Evolutionary conservation across 2,329 filamentous ascomycete species (phyloP).

Genomic region (Sphaerulina populicola): DNA sequence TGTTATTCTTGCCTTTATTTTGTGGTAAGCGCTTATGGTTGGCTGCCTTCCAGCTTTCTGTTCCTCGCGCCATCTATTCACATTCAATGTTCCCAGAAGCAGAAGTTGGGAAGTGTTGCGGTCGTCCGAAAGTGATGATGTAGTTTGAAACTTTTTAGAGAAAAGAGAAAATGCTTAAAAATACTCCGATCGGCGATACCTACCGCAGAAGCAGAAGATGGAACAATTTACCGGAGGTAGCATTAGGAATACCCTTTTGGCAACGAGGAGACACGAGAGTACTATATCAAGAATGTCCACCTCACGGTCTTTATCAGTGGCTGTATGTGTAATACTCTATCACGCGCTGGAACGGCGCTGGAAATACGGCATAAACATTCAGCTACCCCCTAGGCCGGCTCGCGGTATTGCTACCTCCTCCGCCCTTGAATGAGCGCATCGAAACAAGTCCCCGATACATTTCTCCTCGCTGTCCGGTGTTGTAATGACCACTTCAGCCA

Average conservation of each 20-base stretch:
- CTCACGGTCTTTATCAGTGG: constrained; percentile 42
- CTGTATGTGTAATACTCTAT: constrained; percentile 79
- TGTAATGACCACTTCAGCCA: too few species aligned
- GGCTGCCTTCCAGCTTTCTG: constrained; percentile 10
- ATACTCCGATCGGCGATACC: too few species aligned
- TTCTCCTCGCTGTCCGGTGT: too few species aligned
- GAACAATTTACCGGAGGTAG: too few species aligned
- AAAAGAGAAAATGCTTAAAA: not conserved
- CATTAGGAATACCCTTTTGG: too few species aligned
- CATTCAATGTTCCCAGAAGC: not conserved
- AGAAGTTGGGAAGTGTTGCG: constrained; percentile 4
- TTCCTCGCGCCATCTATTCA: constrained; percentile 16
- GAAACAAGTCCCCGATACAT: too few species aligned
- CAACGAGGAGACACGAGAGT: not conserved
- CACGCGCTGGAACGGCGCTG: constrained; percentile 66
- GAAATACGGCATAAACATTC: constrained; percentile 34
- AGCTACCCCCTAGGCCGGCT: constrained; percentile 13
- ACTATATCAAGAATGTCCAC: not conserved
- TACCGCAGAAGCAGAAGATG: too few species aligned
- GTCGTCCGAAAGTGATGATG: not conserved
- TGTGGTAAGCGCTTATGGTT: constrained; percentile 3
- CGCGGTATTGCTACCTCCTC: not conserved
- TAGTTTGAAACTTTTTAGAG: not conserved
- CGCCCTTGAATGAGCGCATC: too few species aligned
- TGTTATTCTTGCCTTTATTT: constrained; percentile 1